A percentile compares a stretch with the other conserved stretches of the same genome.
Evolutionary conservation across 306 rosid genomes (phyloP).

Genomic region (Ormosia semicastrata): DNA sequence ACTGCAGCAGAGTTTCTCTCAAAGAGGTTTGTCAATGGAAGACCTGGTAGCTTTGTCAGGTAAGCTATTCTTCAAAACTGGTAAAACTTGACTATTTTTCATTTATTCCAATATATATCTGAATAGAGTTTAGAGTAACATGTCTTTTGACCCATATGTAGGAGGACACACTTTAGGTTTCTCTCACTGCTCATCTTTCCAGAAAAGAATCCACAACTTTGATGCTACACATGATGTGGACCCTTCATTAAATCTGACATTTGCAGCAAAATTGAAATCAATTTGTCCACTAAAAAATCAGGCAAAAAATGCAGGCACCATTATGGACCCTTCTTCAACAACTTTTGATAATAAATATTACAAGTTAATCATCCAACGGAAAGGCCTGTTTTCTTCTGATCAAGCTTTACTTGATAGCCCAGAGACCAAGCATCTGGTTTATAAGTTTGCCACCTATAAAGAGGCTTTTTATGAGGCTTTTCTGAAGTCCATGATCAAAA

Average conservation of each 20-base stretch:
- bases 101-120: background rate
- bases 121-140: background rate
- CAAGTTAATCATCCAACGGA: constrained; percentile 65
- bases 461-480: constrained; percentile 53
- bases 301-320: constrained; percentile 54
- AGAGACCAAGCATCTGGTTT: constrained; percentile 53
- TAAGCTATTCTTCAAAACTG: constrained; percentile 36
- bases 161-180: constrained; percentile 95
- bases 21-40: constrained; percentile 60
- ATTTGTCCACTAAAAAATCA: constrained; percentile 57
- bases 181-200: constrained; percentile 86
- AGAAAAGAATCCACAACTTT: constrained; percentile 66
- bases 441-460: constrained; percentile 50
- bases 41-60: constrained; percentile 85
- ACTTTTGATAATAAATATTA: constrained; percentile 67
- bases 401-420: constrained; percentile 57
- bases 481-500: constrained; percentile 73
- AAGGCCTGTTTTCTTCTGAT: constrained; percentile 67
- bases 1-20: constrained; percentile 71
- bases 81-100: background rate
- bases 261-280: constrained; percentile 52
- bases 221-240: constrained; percentile 55
- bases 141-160: constrained; percentile 31
- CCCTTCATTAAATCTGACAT: constrained; percentile 54
- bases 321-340: constrained; percentile 55